Base-by-base conservation (phyloP, 73 alveolate genomes). In the Blepharisma stoltei region DNA sequence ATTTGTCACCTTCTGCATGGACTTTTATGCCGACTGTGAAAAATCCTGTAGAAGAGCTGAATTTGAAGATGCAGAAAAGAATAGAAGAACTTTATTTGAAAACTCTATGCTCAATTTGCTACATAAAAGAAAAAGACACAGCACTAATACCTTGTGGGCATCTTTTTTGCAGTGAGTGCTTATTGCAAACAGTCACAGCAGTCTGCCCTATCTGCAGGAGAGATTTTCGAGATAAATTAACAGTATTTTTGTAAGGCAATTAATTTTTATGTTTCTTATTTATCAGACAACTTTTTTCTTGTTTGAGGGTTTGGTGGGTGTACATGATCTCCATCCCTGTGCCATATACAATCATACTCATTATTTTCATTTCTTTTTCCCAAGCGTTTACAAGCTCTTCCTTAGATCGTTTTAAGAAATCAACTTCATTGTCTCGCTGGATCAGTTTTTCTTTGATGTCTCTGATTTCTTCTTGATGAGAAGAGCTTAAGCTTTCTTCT, bases 111-210 rank as follows among this genome's bases (percentile, higher is more conserved):
- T 44, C 55, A 14, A 69, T 69, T 69, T 69, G 79, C 79, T 44
- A 14, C 4, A 25, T 44, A 18, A 69, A 69, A 9, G 55, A 69
- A 44, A 69, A 69, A 69, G 27, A 69, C 27, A 43, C 45, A 14
- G 79, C 79, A 38, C 38, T 69, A 1, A 43, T 69, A 14, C 79
- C 79, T 44, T 69, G 79, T 69, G 79, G 79, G 5, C 79, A 69
- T 69, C 14, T 46, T 9, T 69, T 69, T 69, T 69, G 79, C 27
- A n/a, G 21, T 9, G 45, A 25, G 32, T 69, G 79, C 5, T 14
- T 69, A 14, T 11, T 14, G 1, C 55, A 46, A 53, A 69, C 79
- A 14, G 2, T 69, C 60, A 46, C 65, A 9, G 79, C 79, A 1
- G 79, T 44, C n/a, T 69, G 79, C 27, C 79, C 79, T 38, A 69